Conservation (phyloP, 352 stramenopile genomes). For the Pythium vanterpoolii region DNA sequence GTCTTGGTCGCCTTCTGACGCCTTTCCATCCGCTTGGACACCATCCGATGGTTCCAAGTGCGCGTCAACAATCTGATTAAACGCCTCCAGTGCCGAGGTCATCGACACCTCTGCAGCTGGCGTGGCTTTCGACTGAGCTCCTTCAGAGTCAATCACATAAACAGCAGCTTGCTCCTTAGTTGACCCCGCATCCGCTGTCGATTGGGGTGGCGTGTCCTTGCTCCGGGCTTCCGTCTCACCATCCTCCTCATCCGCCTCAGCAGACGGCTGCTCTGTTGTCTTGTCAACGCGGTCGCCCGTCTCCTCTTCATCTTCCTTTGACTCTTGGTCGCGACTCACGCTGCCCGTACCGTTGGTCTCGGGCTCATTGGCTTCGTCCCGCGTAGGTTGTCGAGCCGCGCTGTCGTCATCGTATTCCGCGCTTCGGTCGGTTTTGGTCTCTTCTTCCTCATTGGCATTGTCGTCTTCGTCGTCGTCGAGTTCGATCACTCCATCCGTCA, state of each 20-base stretch:
- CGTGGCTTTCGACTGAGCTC: background rate
- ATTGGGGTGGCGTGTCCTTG: background rate
- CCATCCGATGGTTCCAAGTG: background rate
- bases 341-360: background rate
- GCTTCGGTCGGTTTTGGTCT: constrained; percentile 22
- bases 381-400: background rate
- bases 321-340: background rate
- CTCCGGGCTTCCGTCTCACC: background rate
- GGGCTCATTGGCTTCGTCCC: background rate
- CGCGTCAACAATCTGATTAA: background rate
- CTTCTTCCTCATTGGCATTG: constrained; percentile 47
- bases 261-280: background rate
- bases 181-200: background rate
- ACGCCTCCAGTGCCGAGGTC: background rate
- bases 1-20: background rate
- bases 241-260: background rate
- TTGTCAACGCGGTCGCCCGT: background rate
- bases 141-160: background rate
- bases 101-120: background rate
- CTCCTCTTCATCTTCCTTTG: background rate
- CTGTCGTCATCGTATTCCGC: constrained; percentile 17
- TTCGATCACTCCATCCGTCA: constrained; percentile 53
- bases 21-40: background rate
- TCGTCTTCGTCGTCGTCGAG: constrained; percentile 89
- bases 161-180: background rate